Percentiles rank a stretch among this genome's conserved stretches.
These are phyloP conservation scores for Fusarium coffeatum DNA, from an alignment of 2,329 filamentous ascomycete genomes.

Conservation along the genomic window DNA sequence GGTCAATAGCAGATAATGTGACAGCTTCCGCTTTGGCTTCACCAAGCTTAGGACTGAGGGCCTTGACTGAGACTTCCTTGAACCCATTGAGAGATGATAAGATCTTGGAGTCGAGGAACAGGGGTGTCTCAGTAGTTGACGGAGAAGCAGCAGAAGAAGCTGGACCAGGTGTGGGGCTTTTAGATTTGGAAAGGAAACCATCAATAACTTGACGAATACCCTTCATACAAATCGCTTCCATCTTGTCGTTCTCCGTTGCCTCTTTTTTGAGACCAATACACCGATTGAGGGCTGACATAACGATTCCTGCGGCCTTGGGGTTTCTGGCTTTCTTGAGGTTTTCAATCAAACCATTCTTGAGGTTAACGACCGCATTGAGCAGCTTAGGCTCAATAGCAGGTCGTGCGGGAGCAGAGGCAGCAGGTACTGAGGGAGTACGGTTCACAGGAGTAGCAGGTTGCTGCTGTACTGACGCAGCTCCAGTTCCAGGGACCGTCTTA, in stretches of 20 bases:
- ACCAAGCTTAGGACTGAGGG: constrained; percentile 56
- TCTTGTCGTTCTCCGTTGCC: constrained; percentile 57
- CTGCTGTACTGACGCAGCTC: constrained; percentile 27
- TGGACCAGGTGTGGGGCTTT: constrained; percentile 50
- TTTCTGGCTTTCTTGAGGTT: constrained; percentile 58
- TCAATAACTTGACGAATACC: constrained; percentile 57
- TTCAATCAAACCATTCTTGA: constrained; percentile 61
- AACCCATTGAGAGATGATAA: constrained; percentile 57
- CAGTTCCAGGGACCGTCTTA: constrained; percentile 38
- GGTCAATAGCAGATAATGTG: constrained; percentile 63
- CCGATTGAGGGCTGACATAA: constrained; percentile 65
- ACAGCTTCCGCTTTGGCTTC: constrained; percentile 59
- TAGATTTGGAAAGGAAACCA: constrained; percentile 55
- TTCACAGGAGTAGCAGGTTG: constrained; percentile 34
- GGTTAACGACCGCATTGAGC: constrained; percentile 56
- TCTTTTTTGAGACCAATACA: constrained; percentile 61
- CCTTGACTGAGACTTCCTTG: constrained; percentile 59
- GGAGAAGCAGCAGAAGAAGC: constrained; percentile 44
- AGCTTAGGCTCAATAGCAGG: constrained; percentile 60
- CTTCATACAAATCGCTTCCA: constrained; percentile 61
- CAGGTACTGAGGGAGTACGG: constrained; percentile 45
- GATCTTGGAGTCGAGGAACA: constrained; percentile 55
- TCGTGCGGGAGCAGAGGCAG: constrained; percentile 44
- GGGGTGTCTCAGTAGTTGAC: constrained; percentile 40
- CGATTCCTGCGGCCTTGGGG: constrained; percentile 59